Base-by-base conservation (phyloP, 1,139 yeast species). In the Geotrichum cucujoidarum region DNA sequence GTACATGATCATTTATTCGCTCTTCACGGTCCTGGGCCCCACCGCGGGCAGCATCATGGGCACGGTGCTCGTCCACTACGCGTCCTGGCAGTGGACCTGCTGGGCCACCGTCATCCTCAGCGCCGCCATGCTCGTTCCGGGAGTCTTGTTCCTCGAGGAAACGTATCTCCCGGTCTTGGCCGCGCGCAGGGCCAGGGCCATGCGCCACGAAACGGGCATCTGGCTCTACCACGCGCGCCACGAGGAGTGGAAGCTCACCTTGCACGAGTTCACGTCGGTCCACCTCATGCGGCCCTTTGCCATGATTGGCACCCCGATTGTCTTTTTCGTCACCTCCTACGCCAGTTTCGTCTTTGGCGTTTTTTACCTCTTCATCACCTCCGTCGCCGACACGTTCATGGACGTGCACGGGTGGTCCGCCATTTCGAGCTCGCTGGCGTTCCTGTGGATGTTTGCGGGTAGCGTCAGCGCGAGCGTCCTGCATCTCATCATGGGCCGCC, bases 1-100 rank as follows among this genome's bases (percentile, higher is more conserved):
- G 34, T 87, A 90, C 4, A 74, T 84, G 68, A 82, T 86, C 2
- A 70, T 83, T 37, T 83, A 80, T 59, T 76, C 86, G 14, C 70
- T 80, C 48, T 75, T 84, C 44, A 88, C 88, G 3, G 81, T 83
- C 57, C 67, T 80, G 3, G 89, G 88, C 38, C 87, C 87, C 0
- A 75, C 75, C 21, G 56, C 80, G 27, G 90, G 87, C 1, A 89
- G 90, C 2, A 62, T 81, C 16, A 64, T 83, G 42, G 95, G 95
- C 48, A 88, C 89, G 0, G 57, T 60, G 14, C 72, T 74, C 2
- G 40, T 67, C 6, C 40, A 40, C n/a, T 1, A 61, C 69, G 4
- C 27, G 67, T 46, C 57, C 61, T 56, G 67, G 73, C 40, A 70
- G 40, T 57, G 51, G 77, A 71, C 53, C 63, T 75, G 43, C 63